phyloP scores from a whole-genome alignment of 1,139 yeast genomes.

The Spathaspora sp. region DNA sequence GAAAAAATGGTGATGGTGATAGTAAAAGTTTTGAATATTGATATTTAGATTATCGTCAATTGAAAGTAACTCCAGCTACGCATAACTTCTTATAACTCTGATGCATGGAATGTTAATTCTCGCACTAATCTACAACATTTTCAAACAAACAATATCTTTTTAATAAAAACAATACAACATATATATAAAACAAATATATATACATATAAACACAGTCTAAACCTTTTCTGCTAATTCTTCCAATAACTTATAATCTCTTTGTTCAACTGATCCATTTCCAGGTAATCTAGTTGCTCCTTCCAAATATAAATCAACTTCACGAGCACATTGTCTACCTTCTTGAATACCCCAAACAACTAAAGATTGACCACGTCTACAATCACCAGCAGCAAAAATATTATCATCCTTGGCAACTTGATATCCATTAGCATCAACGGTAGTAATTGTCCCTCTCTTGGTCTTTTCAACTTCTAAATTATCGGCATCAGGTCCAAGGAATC shows the following conservation, averaged over 20 bases:
- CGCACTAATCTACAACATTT: background rate
- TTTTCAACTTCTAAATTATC: conserved; percentile 71
- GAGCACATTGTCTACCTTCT: conserved; percentile 98
- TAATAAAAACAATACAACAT: background rate
- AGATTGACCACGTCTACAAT: conserved; percentile 98
- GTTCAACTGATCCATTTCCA: conserved; percentile 89
- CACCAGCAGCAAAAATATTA: conserved; percentile 93
- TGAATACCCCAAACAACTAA: conserved; percentile 99
- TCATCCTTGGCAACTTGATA: conserved; percentile 64
- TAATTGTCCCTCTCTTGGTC: conserved; percentile 85
- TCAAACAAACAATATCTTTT: background rate
- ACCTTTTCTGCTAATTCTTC: conserved; percentile 71
- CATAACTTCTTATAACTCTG: too few species aligned
- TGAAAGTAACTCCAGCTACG: too few species aligned
- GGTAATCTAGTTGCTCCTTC: conserved; percentile 84
- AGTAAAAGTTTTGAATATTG: too few species aligned
- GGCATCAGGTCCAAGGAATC: conserved; percentile 94
- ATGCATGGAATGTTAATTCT: too few species aligned
- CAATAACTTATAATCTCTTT: conserved; percentile 71
- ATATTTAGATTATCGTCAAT: too few species aligned
- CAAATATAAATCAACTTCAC: conserved; percentile 81
- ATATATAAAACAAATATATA: background rate
- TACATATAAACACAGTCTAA: conserved; percentile 17
- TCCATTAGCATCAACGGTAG: conserved; percentile 64
- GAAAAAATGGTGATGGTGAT: too few species aligned